These are phyloP conservation scores for Prunus campanulata DNA, from an alignment of 306 rosid species.

Conservation along the genomic window DNA sequence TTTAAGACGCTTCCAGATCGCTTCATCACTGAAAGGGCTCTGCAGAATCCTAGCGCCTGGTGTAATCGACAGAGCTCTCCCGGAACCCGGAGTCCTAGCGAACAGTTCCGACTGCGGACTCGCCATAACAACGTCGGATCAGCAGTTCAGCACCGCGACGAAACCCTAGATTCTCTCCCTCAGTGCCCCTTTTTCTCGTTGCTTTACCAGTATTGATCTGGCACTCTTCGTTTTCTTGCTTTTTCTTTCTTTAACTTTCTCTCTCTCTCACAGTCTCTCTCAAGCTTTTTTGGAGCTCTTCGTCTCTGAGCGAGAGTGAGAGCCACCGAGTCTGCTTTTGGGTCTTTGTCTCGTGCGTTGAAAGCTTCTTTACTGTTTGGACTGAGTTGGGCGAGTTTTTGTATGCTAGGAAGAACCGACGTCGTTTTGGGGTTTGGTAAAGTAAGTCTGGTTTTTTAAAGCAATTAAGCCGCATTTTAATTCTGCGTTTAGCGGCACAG, in stretches of 20 bases:
- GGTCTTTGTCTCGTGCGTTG: background rate
- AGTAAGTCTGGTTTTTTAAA: background rate
- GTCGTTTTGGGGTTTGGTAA: background rate
- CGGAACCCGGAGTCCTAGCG: slow-evolving; percentile 31
- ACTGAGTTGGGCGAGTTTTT: slow-evolving; percentile 16
- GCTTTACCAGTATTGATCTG: background rate
- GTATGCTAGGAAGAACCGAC: background rate
- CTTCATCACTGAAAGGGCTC: slow-evolving; percentile 68
- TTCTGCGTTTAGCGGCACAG: slow-evolving; percentile 4
- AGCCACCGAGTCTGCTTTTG: background rate
- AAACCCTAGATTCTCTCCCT: slow-evolving; percentile 23
- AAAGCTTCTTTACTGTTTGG: background rate
- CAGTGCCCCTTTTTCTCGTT: background rate
- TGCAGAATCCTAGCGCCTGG: slow-evolving; percentile 87
- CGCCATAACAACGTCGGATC: slow-evolving; percentile 46
- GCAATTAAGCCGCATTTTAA: background rate
- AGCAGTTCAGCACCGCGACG: background rate
- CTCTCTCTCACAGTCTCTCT: background rate
- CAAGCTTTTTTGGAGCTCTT: background rate
- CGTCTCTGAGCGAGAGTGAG: background rate
- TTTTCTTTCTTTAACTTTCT: background rate
- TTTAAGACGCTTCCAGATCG: slow-evolving; percentile 81
- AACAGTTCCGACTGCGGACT: slow-evolving; percentile 45
- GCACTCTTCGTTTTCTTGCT: background rate
- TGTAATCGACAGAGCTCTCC: slow-evolving; percentile 55